These are phyloP conservation scores for Saksenaea vasiformis DNA, from an alignment of 371 early-diverging fungal species.

Conservation along the genomic window DNA sequence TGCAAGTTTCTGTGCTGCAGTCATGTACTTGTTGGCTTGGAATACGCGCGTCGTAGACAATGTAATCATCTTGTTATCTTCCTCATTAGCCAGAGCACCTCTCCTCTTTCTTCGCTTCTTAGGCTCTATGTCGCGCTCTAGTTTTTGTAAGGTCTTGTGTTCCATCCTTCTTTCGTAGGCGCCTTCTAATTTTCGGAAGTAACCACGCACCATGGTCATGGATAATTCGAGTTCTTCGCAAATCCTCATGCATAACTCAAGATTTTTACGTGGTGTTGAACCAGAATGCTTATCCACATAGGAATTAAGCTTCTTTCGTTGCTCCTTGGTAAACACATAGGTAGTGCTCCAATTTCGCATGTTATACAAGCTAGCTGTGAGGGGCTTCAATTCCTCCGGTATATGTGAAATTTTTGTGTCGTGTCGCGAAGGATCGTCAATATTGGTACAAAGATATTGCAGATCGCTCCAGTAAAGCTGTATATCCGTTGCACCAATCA, in stretches of 20 bases:
- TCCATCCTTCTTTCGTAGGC: conserved; percentile 25
- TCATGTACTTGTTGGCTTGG: neutral
- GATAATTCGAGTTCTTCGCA: conserved; percentile 34
- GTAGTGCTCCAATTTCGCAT: conserved; percentile 51
- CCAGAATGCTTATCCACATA: conserved; percentile 40
- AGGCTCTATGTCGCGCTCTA: conserved; percentile 6
- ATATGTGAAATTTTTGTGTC: neutral
- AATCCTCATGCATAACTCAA: conserved; percentile 28
- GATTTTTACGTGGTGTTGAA: conserved; percentile 42
- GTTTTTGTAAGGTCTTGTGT: neutral
- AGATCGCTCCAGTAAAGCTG: conserved; percentile 43
- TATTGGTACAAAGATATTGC: conserved; percentile 25
- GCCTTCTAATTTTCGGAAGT: conserved; percentile 43
- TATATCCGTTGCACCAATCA: conserved; percentile 21
- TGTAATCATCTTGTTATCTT: conserved; percentile 1
- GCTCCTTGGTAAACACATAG: conserved; percentile 34
- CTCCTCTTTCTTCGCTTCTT: conserved; percentile 8
- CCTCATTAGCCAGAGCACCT: neutral
- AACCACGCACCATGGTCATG: conserved; percentile 37
- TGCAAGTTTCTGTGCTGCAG: neutral
- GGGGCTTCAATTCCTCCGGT: neutral
- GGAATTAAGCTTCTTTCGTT: conserved; percentile 35
- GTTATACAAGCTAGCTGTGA: conserved; percentile 7
- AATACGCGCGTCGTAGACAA: conserved; percentile 7
- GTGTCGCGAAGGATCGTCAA: neutral